Evolutionary conservation across 208 protist species (phyloP).

Genomic region (Acanthamoeba lugdunensis): DNA sequence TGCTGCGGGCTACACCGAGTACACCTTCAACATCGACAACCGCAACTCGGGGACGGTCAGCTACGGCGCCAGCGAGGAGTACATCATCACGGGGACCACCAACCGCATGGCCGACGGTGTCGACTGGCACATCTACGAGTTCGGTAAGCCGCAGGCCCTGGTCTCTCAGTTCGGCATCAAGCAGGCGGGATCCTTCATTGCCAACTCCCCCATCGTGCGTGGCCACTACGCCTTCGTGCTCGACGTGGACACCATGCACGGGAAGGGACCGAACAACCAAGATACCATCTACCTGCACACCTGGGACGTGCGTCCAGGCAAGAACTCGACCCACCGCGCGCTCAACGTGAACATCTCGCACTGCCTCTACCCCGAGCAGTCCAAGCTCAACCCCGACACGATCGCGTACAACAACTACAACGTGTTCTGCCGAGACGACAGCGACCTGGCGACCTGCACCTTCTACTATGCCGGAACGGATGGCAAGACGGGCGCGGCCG

Average conservation of each 20-base stretch:
- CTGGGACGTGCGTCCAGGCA: constrained; percentile 25
- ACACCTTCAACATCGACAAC: constrained; percentile 25
- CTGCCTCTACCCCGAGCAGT: constrained; percentile 7
- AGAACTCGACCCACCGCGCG: constrained; percentile 18
- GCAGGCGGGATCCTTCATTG: constrained; percentile 5
- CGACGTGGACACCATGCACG: constrained; percentile 13
- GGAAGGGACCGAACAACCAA: not conserved
- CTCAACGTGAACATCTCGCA: constrained; percentile 48
- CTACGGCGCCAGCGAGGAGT: constrained; percentile 25
- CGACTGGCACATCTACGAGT: constrained; percentile 12
- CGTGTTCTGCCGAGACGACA: constrained; percentile 9
- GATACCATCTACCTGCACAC: not conserved
- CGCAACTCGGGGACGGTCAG: not conserved
- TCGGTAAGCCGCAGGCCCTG: not conserved
- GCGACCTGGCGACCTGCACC: constrained; percentile 8
- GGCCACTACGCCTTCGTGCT: constrained; percentile 5
- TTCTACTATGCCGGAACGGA: not conserved
- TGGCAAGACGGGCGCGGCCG: not conserved
- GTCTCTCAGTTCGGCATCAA: constrained; percentile 12
- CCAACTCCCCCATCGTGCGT: not conserved
- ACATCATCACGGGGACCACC: constrained; percentile 31
- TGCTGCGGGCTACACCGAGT: constrained; percentile 23
- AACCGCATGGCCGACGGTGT: constrained; percentile 9
- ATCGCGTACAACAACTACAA: not conserved
- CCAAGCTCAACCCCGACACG: constrained; percentile 32